Base-by-base conservation (phyloP, 495 filamentous ascomycete species). In the Podospora bellae-mahoneyi region DNA sequence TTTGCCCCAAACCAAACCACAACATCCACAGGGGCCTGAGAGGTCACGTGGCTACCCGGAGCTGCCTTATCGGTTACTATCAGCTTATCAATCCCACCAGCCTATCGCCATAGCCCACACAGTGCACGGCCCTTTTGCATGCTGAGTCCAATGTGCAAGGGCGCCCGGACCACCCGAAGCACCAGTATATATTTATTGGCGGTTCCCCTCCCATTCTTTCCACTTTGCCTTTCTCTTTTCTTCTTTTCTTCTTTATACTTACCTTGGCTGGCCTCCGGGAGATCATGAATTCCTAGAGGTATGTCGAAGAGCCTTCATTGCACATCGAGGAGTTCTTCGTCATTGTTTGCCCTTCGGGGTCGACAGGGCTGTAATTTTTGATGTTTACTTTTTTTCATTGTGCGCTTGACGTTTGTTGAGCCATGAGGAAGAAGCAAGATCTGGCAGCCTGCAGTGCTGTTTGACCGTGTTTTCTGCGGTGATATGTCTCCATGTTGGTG, bases 311-410 rank as follows among this genome's bases (percentile, higher is more conserved):
- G 69, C 77, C 75, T 77, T 72, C 77, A 78, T 78, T 78, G 75
- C 75, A 77, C 77, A 73, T 71, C 75, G 76, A 67, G 76, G 76
- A 67, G 75, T 69, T 69, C 16, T 58, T 70, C 60, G 60, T 57
- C 60, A 60, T 77, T 66, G 69, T 77, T 75, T 79, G 76, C 74
- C 76, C 76, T 78, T 79, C 76, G 77, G 77, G 77, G 74, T 75
- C 77, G 76, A 77, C 69, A 66, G 66, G 73, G 74, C 74, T 72
- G 71, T 44, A 78, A 79, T 79, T 79, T 79, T 79, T 77, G 75
- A 67, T 77, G 7, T 48, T 48, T 65, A 18, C 13, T 48, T 61
- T 68, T 75, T 75, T 77, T 77, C 75, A 66, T 71, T 77, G 28
- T 77, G 72, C 23, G 64, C 68, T 64, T 63, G 69, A 69, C 71